These are phyloP conservation scores for Pleomassaria siparia DNA, from an alignment of 2,329 filamentous ascomycete species.

Conservation along the genomic window DNA sequence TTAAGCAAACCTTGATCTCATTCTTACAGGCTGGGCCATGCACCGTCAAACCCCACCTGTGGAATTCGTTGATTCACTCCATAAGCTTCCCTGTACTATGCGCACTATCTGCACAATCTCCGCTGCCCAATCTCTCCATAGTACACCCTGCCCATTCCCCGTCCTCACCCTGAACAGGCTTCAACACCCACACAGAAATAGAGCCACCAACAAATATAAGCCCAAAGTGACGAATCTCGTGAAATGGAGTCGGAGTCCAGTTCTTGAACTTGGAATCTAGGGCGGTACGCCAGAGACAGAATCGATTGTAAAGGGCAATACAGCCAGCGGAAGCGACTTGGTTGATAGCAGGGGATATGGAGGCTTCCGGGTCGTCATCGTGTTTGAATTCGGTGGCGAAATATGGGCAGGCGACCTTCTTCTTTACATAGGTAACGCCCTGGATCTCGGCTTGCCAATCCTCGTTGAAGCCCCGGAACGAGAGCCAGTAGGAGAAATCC, in stretches of 20 bases:
- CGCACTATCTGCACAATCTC: constrained; percentile 14
- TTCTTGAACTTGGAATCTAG: constrained; percentile 1
- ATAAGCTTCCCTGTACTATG: constrained; percentile 1
- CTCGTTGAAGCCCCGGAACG: constrained; percentile 7
- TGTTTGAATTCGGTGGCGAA: constrained; percentile 9
- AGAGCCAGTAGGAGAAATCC: constrained; percentile 9
- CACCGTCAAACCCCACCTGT: constrained; percentile 9
- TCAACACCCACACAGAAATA: constrained; percentile 18
- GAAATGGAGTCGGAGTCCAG: constrained; percentile 2
- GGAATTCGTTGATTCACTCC: constrained; percentile 9
- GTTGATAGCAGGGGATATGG: neutral
- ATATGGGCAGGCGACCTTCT: constrained; percentile 4
- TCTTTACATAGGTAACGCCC: constrained; percentile 3
- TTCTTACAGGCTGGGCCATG: constrained; percentile 8
- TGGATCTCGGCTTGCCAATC: constrained; percentile 3
- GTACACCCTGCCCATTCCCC: constrained; percentile 1
- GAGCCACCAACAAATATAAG: constrained; percentile 24
- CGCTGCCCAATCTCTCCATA: constrained; percentile 24
- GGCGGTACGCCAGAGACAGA: neutral
- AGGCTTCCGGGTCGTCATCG: constrained; percentile 17
- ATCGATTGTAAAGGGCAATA: constrained; percentile 7
- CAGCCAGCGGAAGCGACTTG: constrained; percentile 4
- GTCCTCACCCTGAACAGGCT: neutral
- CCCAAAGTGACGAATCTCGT: constrained; percentile 6
- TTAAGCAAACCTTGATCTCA: constrained; percentile 7